These are phyloP conservation scores for Penicillium dipodomyicola DNA, from an alignment of 495 filamentous ascomycete species.

Conservation along the genomic window DNA sequence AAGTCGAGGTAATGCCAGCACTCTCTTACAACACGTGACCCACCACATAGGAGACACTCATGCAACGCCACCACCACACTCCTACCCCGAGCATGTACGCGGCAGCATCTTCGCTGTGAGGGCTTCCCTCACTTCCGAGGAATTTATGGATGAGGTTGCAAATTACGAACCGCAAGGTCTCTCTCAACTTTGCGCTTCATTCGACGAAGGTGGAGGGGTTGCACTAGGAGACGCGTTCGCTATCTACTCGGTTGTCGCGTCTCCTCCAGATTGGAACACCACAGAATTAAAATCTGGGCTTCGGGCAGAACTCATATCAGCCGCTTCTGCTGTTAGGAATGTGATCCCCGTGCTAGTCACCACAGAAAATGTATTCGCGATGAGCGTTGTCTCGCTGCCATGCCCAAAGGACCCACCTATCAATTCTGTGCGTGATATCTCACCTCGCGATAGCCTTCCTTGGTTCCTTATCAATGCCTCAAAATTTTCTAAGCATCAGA, in stretches of 20 bases:
- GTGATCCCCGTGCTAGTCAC: constrained; percentile 4
- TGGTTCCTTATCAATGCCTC: constrained; percentile 25
- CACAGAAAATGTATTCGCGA: not conserved
- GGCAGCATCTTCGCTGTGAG: not conserved
- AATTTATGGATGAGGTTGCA: not conserved
- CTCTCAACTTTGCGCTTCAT: constrained; percentile 7
- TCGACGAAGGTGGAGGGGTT: constrained; percentile 12
- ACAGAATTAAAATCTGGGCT: not conserved
- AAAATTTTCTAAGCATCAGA: constrained; percentile 17
- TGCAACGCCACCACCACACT: not conserved
- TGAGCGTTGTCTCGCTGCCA: constrained; percentile 2
- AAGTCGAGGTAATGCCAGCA: too few species aligned
- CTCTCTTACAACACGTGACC: not conserved
- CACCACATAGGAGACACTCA: not conserved
- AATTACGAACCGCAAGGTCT: not conserved
- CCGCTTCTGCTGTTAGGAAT: constrained; percentile 4
- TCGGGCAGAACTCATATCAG: not conserved
- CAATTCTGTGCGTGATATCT: not conserved
- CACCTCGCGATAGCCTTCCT: constrained; percentile 6
- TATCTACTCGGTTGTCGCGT: constrained; percentile 15
- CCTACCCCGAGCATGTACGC: not conserved
- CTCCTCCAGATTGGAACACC: constrained; percentile 2
- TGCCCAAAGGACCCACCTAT: not conserved
- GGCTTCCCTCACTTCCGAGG: not conserved
- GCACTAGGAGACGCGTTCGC: constrained; percentile 8